Base-by-base conservation (phyloP, 805 yeast species). In the Wickerhamia fluorescens region DNA sequence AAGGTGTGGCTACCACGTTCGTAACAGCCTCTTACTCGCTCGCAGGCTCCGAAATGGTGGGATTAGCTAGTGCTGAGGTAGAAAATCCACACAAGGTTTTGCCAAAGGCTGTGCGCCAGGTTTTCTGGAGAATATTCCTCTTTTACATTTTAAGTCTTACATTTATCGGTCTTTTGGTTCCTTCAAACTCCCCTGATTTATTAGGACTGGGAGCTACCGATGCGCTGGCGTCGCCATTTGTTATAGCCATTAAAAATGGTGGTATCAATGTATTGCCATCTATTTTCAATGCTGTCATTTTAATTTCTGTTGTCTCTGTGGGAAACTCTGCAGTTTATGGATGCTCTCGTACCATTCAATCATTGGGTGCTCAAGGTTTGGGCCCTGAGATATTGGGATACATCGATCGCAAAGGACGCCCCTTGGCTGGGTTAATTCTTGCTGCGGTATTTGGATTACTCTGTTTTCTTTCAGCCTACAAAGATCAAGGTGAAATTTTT, bases 21-120 rank as follows among this genome's bases (percentile, higher is more conserved):
- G 56, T 58, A 12, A 56, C 64, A 1, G 65, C 65, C 3, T 49
- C 58, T 7, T 58, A 56, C 32, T 47, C 56, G 16, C 44, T 58
- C 20, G 63, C 60, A 2, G 65, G 65, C 9, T 43, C 54, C 23
- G 65, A 58, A 38, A 47, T 58, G 45, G 58, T 57, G 14, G 64
- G 61, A 7, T 47, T 58, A 27, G 59, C 65, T 5, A 53, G 58
- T 14, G 59, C 61, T 8, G 70, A 63, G 40, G 53, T 62, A 3
- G 49, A 46, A 21, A 53, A 63, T 38, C 70, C 70, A 2, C 34
- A 56, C 12, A 49, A 51, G 25, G 50, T 58, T 2, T 47, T 63
- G 31, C 70, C 70, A 9, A 52, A 46, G 25, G 70, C 70, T 10
- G 53, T 61, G 19, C 56, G 56, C 32, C 68, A 63, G 36, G 66